A percentile compares a stretch with the other conserved stretches of the same genome.
Evolutionary conservation across 441 rosid genomes (phyloP).

Genomic region (Arabidopsis hybrid): DNA sequence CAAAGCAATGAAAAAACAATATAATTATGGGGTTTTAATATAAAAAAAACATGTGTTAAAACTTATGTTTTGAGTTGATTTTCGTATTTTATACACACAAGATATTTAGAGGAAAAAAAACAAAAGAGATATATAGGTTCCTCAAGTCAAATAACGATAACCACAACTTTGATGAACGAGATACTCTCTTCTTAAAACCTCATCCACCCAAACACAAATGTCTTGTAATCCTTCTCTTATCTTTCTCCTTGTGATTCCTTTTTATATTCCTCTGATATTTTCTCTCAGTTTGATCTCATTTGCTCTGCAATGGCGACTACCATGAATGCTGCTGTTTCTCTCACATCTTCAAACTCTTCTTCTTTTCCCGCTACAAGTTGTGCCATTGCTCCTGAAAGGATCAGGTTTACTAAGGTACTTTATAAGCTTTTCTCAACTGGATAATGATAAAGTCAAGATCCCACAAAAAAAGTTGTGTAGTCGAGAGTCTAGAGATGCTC

Average conservation of each 20-base stretch:
- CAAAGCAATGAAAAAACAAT: neutral
- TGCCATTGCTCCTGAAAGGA: conserved; percentile 64
- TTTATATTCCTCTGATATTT: conserved; percentile 17
- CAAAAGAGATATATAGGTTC: conserved; percentile 19
- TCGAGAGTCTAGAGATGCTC: neutral
- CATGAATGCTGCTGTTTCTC: conserved; percentile 78
- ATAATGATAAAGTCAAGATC: neutral
- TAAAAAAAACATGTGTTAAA: neutral
- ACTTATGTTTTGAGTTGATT: neutral
- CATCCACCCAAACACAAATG: conserved; percentile 45
- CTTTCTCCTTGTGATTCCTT: conserved; percentile 41
- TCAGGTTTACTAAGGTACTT: conserved; percentile 72
- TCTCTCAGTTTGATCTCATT: conserved; percentile 30
- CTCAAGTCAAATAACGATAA: conserved; percentile 37
- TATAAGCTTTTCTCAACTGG: neutral
- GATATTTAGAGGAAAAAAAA: conserved; percentile 22
- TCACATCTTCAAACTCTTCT: conserved; percentile 71
- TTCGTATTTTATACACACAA: neutral
- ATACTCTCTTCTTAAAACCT: conserved; percentile 45
- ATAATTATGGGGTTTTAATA: neutral
- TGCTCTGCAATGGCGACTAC: conserved; percentile 69
- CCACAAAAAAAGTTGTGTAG: too few relatives aligned
- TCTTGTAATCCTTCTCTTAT: conserved; percentile 45
- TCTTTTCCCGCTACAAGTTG: conserved; percentile 62
- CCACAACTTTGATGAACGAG: conserved; percentile 43